Percentiles rank a stretch among this genome's conserved stretches.
phyloP scores from a whole-genome alignment of 345 rosid genomes.

The Boechera divaricarpa region DNA sequence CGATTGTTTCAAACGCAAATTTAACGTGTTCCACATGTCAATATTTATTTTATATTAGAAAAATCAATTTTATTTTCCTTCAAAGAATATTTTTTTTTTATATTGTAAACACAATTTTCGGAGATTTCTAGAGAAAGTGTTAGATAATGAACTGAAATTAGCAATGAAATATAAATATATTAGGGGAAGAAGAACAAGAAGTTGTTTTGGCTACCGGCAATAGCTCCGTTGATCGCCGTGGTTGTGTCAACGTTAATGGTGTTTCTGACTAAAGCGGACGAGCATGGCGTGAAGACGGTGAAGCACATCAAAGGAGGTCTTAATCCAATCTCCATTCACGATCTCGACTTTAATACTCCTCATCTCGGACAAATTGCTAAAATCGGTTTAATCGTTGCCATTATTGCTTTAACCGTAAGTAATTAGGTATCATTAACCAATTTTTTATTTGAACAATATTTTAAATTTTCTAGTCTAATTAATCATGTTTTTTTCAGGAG shows the following conservation, averaged over 20 bases:
- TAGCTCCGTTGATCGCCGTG: conserved; percentile 83
- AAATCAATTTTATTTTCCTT: background rate
- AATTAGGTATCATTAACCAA: background rate
- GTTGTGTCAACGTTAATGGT: conserved; percentile 71
- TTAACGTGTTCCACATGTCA: conserved; percentile 5
- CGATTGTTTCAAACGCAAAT: background rate
- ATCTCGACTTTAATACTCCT: conserved; percentile 60
- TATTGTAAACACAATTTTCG: background rate
- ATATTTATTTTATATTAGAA: background rate
- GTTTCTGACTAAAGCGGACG: conserved; percentile 77
- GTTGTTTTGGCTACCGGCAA: conserved; percentile 86
- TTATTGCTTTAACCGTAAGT: conserved; percentile 76
- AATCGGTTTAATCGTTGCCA: conserved; percentile 65
- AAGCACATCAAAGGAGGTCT: conserved; percentile 80
- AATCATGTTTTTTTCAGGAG: conserved; percentile 53
- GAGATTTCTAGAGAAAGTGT: background rate
- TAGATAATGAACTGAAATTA: background rate
- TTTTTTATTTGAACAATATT: background rate
- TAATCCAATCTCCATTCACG: conserved; percentile 73
- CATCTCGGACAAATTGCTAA: conserved; percentile 71
- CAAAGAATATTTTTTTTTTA: background rate
- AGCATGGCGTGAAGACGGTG: conserved; percentile 80
- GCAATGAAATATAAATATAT: background rate
- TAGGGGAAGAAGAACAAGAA: conserved; percentile 78
- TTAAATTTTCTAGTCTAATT: background rate